Conservation (phyloP, 257 asterid genomes). For the Dorcoceras hygrometricum region DNA sequence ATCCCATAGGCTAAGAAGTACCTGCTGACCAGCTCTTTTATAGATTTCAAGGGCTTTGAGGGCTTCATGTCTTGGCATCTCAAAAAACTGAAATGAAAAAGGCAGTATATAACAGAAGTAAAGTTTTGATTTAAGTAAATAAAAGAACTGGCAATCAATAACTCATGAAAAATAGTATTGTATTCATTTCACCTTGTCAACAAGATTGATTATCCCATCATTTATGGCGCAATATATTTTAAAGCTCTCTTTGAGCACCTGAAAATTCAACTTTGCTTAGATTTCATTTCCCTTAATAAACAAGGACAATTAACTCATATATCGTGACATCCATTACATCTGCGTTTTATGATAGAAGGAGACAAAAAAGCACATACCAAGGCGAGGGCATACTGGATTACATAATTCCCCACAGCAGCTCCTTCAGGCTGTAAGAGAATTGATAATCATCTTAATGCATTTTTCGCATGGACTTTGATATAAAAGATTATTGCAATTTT, state of each 20-base stretch:
- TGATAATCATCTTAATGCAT: constrained; percentile 15
- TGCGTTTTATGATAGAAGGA: constrained; percentile 2
- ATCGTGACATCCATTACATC: constrained; percentile 4
- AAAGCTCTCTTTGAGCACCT: constrained; percentile 99
- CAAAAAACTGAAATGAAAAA: constrained; percentile 74
- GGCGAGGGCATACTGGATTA: constrained; percentile 89
- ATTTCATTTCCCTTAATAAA: constrained; percentile 2
- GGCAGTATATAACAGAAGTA: constrained; percentile 20
- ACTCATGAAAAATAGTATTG: constrained; percentile 9
- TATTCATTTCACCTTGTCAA: constrained; percentile 74
- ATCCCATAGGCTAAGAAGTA: constrained; percentile 27
- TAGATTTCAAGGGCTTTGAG: constrained; percentile 88
- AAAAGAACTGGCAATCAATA: neutral
- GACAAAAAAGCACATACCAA: constrained; percentile 47
- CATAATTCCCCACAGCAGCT: constrained; percentile 76
- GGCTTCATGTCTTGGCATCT: constrained; percentile 99
- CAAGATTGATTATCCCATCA: constrained; percentile 96
- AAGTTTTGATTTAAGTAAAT: too few species aligned
- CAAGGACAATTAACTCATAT: constrained; percentile 10
- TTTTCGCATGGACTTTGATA: neutral
- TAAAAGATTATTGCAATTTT: too few species aligned
- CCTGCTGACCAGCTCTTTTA: constrained; percentile 99
- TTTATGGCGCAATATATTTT: constrained; percentile 91
- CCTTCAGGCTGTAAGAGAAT: constrained; percentile 84
- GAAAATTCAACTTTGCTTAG: constrained; percentile 25